Percentiles rank a stretch among this genome's conserved stretches.
phyloP scores from a whole-genome alignment of 2,329 filamentous ascomycete genomes.

The Monilinia fructigena region DNA sequence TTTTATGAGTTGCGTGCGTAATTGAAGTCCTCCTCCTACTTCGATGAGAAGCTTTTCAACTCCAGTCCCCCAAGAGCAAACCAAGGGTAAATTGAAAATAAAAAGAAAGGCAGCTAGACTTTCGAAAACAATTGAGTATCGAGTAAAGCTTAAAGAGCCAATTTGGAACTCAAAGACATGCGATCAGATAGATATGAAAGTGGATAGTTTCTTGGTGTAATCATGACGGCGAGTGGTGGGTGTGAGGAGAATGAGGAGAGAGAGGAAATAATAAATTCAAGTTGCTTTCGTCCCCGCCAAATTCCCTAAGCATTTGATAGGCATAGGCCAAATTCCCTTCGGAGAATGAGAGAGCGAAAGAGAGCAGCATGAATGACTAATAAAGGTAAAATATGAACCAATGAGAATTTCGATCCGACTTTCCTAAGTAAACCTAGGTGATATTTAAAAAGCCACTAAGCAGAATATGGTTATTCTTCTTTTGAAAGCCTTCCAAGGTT shows the following conservation, averaged over 20 bases:
- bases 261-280: conserved; percentile 19
- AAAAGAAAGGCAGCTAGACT: conserved; percentile 16
- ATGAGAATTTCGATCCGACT: not conserved
- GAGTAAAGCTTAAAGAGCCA: conserved; percentile 15
- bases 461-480: not conserved
- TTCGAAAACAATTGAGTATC: conserved; percentile 18
- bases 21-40: conserved; percentile 25
- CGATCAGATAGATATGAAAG: conserved; percentile 14
- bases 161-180: conserved; percentile 11
- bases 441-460: not conserved
- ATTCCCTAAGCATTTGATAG: conserved; percentile 12
- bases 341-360: conserved; percentile 10
- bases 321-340: conserved; percentile 15
- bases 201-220: conserved; percentile 22
- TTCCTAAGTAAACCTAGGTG: not conserved
- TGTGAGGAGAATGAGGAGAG: conserved; percentile 9
- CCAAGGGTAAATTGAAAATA: conserved; percentile 3
- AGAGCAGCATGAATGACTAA: conserved; percentile 11
- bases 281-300: conserved; percentile 19
- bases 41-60: conserved; percentile 22
- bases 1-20: conserved; percentile 19
- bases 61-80: conserved; percentile 17
- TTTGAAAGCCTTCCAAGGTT: not conserved
- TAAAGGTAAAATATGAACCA: not conserved
- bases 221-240: conserved; percentile 21